Evolutionary conservation across 2,329 filamentous ascomycete species (phyloP), one percentile per base, ranked within the genome.

Genomic region (Huntiella bhutanensis): DNA sequence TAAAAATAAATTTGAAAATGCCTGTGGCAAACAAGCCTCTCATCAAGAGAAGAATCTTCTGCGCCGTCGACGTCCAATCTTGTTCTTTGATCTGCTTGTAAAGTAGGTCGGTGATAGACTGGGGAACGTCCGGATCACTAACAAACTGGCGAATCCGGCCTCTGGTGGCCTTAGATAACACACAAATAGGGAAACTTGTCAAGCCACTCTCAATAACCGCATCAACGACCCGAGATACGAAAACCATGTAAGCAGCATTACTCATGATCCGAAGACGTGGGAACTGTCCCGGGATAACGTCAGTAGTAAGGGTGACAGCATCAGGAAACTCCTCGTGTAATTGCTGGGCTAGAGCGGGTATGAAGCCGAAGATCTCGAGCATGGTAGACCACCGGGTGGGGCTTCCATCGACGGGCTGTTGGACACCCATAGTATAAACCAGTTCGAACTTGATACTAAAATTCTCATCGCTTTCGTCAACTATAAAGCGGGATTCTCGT

Each of bases 401-500:
- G 39, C 65, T 65, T 8, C 67, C 59, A 4, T 79, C 70, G 0
- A 77, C 60, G 0, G 65, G 52, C 1, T 55, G 53, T 48, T 76
- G 70, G 0, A 55, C 50, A 0, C 75, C 77, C 52, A 79, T 68
- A 0, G 75, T 77, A 48, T 81, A 80, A 1, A 80, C 62, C 0
- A 80, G 56, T 52, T 81, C 73, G 33, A 76, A 77, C 41, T 69
- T 71, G 3, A 68, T 64, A 38, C 65, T 72, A 38, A 80, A 70
- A 45, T 72, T 73, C 47, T 80, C 74, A 41, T 82, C 77, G 34
- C 71, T 75, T 55, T 82, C 75, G 48, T 81, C 76, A 0, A 81
- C 61, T 1, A 82, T 64, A 50, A 79, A 75, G 0, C 73, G 60
- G 0, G 66, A 62, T 2, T 57, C 49, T 0, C 42, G 11, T 22